Conservation (phyloP, 31 red algal genomes). For the Odonthalia washingtoniensis region DNA sequence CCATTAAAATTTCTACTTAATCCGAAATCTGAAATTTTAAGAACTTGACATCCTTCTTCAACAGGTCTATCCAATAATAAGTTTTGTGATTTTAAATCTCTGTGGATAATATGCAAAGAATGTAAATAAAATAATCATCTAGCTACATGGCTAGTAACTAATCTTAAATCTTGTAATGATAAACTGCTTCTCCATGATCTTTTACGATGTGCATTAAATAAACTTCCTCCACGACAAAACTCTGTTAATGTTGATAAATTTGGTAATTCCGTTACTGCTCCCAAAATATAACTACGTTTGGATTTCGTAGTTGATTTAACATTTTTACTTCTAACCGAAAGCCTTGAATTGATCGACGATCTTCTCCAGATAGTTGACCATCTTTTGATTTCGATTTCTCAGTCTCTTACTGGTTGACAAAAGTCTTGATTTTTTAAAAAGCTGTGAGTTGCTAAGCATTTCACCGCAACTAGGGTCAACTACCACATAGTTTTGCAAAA, state of each 20-base stretch:
- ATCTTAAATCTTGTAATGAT: slow-evolving; percentile 77
- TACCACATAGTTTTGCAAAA: slow-evolving; percentile 90
- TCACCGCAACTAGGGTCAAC: slow-evolving; percentile 83
- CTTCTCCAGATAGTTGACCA: slow-evolving; percentile 49
- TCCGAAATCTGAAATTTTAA: slow-evolving; percentile 96
- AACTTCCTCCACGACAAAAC: slow-evolving; percentile 97
- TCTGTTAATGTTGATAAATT: slow-evolving; percentile 93
- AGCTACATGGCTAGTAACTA: slow-evolving; percentile 82
- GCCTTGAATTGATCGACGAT: slow-evolving; percentile 63
- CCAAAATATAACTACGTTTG: slow-evolving; percentile 95
- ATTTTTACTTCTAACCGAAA: slow-evolving; percentile 95
- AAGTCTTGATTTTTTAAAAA: not conserved
- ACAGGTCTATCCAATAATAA: slow-evolving; percentile 94
- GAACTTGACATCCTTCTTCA: slow-evolving; percentile 79
- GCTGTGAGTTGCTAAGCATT: not conserved
- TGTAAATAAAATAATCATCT: slow-evolving; percentile 92
- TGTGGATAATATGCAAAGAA: slow-evolving; percentile 87
- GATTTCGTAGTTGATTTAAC: slow-evolving; percentile 91
- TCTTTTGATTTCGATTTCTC: too few relatives aligned
- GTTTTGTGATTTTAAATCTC: slow-evolving; percentile 97
- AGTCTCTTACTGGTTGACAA: not conserved
- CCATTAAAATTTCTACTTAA: slow-evolving; percentile 77
- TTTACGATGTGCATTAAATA: slow-evolving; percentile 87
- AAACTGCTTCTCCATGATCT: slow-evolving; percentile 78
- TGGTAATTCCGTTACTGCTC: slow-evolving; percentile 79